A percentile compares a stretch with the other conserved stretches of the same genome.
phyloP scores from a whole-genome alignment of 2,329 filamentous ascomycete genomes.

The Pseudocercospora vitis region DNA sequence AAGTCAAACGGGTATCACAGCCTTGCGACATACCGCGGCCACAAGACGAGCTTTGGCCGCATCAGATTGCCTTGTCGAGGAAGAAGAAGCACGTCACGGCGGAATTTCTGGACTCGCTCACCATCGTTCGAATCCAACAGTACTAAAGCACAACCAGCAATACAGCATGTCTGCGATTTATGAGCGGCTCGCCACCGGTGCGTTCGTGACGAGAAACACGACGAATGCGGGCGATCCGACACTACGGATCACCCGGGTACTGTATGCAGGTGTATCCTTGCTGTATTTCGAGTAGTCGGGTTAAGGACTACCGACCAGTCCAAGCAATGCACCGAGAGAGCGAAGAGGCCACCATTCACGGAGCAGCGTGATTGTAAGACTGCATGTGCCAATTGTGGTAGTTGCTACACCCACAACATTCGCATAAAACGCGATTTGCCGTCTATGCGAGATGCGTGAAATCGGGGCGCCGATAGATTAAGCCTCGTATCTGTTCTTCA shows the following conservation, averaged over 20 bases:
- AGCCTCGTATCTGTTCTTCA: constrained; percentile 48
- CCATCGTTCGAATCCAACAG: not conserved
- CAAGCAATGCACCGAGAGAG: not conserved
- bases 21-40: not conserved
- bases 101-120: not conserved
- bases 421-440: too few relatives aligned
- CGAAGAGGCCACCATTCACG: not conserved
- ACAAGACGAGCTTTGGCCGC: too few relatives aligned
- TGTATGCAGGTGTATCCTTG: not conserved
- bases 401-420: too few relatives aligned
- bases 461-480: constrained; percentile 57
- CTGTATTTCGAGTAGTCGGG: too few relatives aligned
- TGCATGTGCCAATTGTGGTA: too few relatives aligned
- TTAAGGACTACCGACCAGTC: not conserved
- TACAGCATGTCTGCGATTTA: not conserved
- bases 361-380: too few relatives aligned
- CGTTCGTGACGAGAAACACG: not conserved
- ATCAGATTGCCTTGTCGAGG: too few relatives aligned
- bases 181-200: not conserved
- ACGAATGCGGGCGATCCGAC: not conserved
- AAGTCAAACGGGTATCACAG: not conserved
- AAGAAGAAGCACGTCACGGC: not conserved
- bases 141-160: not conserved
- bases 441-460: constrained; percentile 56
- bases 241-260: not conserved